Percentiles rank a stretch among this genome's conserved stretches.
Evolutionary conservation across 2,329 filamentous ascomycete species (phyloP).

Genomic region (Akanthomyces muscarius): DNA sequence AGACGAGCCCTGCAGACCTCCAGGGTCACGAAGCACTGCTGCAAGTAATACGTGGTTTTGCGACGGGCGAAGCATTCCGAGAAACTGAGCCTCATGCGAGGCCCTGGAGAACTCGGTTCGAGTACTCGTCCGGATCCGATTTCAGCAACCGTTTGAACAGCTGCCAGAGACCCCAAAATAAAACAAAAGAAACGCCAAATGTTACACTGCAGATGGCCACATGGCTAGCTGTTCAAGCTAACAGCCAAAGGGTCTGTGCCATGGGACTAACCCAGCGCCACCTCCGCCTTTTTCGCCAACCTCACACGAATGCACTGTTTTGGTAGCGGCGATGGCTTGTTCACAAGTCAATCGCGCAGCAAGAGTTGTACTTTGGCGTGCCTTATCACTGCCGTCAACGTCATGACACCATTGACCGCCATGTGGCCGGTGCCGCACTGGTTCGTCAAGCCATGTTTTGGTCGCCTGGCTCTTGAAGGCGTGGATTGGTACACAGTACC

Average conservation of each 20-base stretch:
- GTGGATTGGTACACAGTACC: not conserved
- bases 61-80: not conserved
- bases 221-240: not conserved
- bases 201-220: not conserved
- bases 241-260: slow-evolving; percentile 8
- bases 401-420: not conserved
- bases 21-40: too few relatives aligned
- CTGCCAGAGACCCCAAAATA: not conserved
- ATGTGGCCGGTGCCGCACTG: not conserved
- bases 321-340: not conserved
- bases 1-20: too few relatives aligned
- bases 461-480: not conserved
- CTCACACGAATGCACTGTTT: not conserved
- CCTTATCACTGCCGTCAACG: not conserved
- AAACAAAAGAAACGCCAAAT: not conserved
- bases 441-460: not conserved
- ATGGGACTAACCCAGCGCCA: not conserved
- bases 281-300: slow-evolving; percentile 5
- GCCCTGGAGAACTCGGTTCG: not conserved
- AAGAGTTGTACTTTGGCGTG: not conserved
- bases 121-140: not conserved
- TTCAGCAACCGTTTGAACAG: not conserved
- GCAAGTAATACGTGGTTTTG: not conserved
- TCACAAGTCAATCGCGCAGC: not conserved
- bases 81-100: not conserved